Percentiles rank a stretch among this genome's conserved stretches.
phyloP scores from a whole-genome alignment of 2,329 filamentous ascomycete species.

The Cryphonectria nitschkei region DNA sequence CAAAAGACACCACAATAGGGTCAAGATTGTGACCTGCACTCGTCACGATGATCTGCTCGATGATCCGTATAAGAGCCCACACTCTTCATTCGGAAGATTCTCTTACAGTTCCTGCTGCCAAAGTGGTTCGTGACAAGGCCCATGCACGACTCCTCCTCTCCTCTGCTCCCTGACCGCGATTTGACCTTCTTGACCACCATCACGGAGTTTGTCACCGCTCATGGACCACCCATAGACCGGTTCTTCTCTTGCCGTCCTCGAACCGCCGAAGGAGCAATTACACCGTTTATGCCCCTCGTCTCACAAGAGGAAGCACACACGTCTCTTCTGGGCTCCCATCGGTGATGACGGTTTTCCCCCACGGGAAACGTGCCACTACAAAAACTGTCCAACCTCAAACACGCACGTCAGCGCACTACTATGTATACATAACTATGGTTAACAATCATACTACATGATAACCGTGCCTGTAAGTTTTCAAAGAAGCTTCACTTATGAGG shows the following conservation, averaged over 20 bases:
- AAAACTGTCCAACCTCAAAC: neutral
- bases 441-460: neutral
- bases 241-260: neutral
- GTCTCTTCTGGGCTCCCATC: neutral
- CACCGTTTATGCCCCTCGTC: neutral
- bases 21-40: constrained; percentile 9
- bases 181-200: neutral
- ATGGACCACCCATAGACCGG: neutral
- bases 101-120: neutral
- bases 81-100: neutral
- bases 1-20: neutral
- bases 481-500: constrained; percentile 2
- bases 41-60: neutral
- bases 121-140: neutral
- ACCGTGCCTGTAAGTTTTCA: neutral
- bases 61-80: constrained; percentile 2
- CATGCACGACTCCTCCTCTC: neutral
- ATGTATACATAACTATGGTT: neutral
- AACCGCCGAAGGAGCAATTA: neutral
- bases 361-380: neutral
- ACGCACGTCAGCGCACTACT: neutral
- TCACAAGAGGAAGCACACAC: neutral
- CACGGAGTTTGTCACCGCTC: neutral
- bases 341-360: neutral
- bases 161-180: neutral